A percentile compares a stretch with the other conserved stretches of the same genome.
phyloP scores from a whole-genome alignment of 805 yeast species.

The Cyberlindnera misumaiensis region DNA sequence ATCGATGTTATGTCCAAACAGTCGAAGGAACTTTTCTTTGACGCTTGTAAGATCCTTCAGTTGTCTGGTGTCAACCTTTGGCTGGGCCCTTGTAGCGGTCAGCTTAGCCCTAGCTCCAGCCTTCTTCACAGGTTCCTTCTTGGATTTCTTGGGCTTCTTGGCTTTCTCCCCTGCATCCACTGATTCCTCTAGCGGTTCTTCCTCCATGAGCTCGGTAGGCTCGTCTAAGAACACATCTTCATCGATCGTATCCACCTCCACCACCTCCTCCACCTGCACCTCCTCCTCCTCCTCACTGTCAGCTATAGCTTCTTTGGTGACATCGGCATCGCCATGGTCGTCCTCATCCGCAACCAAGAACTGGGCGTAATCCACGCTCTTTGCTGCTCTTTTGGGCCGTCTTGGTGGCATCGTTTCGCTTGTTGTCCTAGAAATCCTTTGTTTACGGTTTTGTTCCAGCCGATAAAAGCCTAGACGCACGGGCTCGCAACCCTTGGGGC shows the following conservation, averaged over 20 bases:
- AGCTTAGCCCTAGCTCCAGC: slow-evolving; percentile 1
- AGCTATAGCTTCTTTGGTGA: too few relatives aligned
- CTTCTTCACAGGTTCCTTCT: not conserved
- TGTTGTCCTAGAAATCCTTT: too few relatives aligned
- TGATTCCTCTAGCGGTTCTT: slow-evolving; percentile 4
- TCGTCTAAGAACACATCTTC: slow-evolving; percentile 5
- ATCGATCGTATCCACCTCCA: slow-evolving; percentile 2
- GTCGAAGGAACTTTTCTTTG: slow-evolving; percentile 34
- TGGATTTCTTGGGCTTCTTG: slow-evolving; percentile 1
- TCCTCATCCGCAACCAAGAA: not conserved
- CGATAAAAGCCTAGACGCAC: too few relatives aligned
- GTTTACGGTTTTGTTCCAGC: too few relatives aligned
- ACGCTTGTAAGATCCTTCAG: slow-evolving; percentile 29
- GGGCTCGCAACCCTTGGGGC: too few relatives aligned
- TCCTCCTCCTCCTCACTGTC: slow-evolving; percentile 3
- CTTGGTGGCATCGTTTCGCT: slow-evolving; percentile 1
- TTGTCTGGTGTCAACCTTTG: slow-evolving; percentile 18
- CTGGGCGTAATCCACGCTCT: too few relatives aligned
- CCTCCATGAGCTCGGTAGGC: slow-evolving; percentile 1
- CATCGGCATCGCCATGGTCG: not conserved
- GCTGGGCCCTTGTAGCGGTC: slow-evolving; percentile 4
- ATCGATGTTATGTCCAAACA: slow-evolving; percentile 45
- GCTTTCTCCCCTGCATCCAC: slow-evolving; percentile 5
- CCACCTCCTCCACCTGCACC: slow-evolving; percentile 4
- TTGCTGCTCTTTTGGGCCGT: slow-evolving; percentile 5